phyloP scores from a whole-genome alignment of 306 rosid species.

The Pterocarpus macrocarpus region DNA sequence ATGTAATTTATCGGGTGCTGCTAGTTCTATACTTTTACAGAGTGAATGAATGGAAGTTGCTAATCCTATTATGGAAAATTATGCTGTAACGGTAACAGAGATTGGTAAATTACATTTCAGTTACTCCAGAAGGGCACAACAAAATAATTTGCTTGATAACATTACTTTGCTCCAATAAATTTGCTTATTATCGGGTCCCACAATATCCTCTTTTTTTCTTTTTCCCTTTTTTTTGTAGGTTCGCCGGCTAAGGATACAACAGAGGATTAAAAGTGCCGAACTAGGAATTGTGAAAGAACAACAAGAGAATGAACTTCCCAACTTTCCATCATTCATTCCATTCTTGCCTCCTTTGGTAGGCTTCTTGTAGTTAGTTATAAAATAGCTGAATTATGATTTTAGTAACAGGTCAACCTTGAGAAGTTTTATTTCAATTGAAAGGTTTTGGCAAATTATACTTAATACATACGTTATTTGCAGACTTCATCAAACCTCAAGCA shows the following conservation, averaged over 20 bases:
- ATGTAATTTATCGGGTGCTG: not conserved
- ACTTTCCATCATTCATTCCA: slow-evolving; percentile 95
- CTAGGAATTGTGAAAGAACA: slow-evolving; percentile 70
- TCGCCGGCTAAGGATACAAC: slow-evolving; percentile 95
- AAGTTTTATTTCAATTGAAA: not conserved
- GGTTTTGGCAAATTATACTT: slow-evolving; percentile 35
- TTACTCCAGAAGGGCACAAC: no score
- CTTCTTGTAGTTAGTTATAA: slow-evolving; percentile 36
- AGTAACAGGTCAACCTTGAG: not conserved
- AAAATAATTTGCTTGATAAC: no score
- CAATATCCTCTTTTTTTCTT: not conserved
- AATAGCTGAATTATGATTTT: slow-evolving; percentile 24
- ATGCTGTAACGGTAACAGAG: not conserved
- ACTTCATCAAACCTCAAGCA: slow-evolving; percentile 85
- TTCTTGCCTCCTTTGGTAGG: slow-evolving; percentile 97
- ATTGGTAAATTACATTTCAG: no score
- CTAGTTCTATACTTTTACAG: not conserved
- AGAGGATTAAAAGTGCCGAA: slow-evolving; percentile 83
- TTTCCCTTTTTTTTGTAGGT: slow-evolving; percentile 60
- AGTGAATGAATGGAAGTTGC: not conserved
- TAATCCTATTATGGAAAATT: not conserved
- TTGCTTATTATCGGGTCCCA: no score
- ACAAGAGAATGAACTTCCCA: slow-evolving; percentile 90
- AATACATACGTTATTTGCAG: slow-evolving; percentile 64
- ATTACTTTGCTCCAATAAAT: no score